These are phyloP conservation scores for Suillus paluster DNA, from an alignment of 768 basidiomycete species.

Conservation along the genomic window DNA sequence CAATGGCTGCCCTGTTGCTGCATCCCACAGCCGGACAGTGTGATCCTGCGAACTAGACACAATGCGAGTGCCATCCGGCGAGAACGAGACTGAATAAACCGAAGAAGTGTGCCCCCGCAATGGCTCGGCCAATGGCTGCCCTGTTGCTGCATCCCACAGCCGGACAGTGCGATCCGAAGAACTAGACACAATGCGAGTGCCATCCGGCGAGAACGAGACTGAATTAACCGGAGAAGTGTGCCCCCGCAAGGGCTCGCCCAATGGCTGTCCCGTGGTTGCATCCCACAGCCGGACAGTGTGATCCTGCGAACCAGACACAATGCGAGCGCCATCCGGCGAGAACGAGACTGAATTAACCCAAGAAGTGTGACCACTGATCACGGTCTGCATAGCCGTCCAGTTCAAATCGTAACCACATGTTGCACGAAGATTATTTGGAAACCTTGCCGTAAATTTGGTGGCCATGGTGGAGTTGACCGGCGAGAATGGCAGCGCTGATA, in stretches of 20 bases:
- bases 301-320: conserved; percentile 14
- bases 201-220: conserved; percentile 4
- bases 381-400: conserved; percentile 8
- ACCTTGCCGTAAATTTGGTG: background rate
- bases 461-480: conserved; percentile 32
- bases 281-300: conserved; percentile 16
- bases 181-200: background rate
- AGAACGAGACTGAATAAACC: too few species aligned
- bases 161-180: background rate
- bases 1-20: too few species aligned
- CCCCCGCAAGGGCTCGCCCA: conserved; percentile 5
- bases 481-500: conserved; percentile 28
- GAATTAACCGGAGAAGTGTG: background rate
- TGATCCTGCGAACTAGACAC: too few species aligned
- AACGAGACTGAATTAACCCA: conserved; percentile 11
- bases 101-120: too few species aligned
- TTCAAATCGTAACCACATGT: background rate
- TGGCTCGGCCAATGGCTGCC: too few species aligned
- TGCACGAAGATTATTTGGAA: conserved; percentile 1
- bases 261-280: conserved; percentile 5
- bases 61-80: too few species aligned
- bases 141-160: background rate
- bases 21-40: too few species aligned
- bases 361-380: conserved; percentile 7
- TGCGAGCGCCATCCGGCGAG: conserved; percentile 13